A percentile compares a stretch with the other conserved stretches of the same genome.
Evolutionary conservation across 768 basidiomycete genomes (phyloP).

Genomic region (Russula brevipes): DNA sequence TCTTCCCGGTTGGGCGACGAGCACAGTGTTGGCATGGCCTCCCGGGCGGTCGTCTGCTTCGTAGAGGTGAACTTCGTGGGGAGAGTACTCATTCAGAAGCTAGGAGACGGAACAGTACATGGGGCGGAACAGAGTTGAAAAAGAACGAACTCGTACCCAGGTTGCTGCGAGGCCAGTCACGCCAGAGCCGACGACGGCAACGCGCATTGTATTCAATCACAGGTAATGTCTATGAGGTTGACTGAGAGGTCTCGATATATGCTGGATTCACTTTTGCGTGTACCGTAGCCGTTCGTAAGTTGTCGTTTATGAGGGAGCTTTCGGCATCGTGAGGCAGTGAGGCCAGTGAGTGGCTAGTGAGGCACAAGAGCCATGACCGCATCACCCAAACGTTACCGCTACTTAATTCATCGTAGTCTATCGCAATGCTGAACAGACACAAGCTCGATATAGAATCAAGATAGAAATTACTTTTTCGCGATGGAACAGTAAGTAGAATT

Average conservation of each 20-base stretch:
- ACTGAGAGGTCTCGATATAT: no score
- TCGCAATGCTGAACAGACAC: slow-evolving; percentile 3
- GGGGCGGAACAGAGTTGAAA: not conserved
- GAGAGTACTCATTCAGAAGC: slow-evolving; percentile 69
- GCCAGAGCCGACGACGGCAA: slow-evolving; percentile 73
- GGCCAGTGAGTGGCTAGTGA: no score
- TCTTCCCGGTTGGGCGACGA: slow-evolving; percentile 41
- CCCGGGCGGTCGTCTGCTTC: slow-evolving; percentile 64
- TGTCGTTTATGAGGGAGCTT: no score
- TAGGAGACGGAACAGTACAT: slow-evolving; percentile 25
- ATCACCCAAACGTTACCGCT: no score
- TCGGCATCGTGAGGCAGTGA: no score
- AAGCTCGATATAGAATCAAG: not conserved
- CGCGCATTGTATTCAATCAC: slow-evolving; percentile 38
- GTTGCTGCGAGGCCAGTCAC: slow-evolving; percentile 74
- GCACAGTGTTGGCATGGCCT: slow-evolving; percentile 74
- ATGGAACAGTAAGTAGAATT: no score
- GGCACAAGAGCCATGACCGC: no score
- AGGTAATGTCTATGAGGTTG: no score
- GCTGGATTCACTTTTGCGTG: no score
- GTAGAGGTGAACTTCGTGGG: slow-evolving; percentile 70
- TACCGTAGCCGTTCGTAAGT: no score
- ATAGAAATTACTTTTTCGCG: slow-evolving; percentile 34
- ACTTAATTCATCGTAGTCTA: not conserved
- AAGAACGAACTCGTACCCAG: slow-evolving; percentile 45